Percentiles rank a stretch among this genome's conserved stretches.
Conservation (phyloP, 2,329 filamentous ascomycete species). For the Chaetoscypha palmicola region DNA sequence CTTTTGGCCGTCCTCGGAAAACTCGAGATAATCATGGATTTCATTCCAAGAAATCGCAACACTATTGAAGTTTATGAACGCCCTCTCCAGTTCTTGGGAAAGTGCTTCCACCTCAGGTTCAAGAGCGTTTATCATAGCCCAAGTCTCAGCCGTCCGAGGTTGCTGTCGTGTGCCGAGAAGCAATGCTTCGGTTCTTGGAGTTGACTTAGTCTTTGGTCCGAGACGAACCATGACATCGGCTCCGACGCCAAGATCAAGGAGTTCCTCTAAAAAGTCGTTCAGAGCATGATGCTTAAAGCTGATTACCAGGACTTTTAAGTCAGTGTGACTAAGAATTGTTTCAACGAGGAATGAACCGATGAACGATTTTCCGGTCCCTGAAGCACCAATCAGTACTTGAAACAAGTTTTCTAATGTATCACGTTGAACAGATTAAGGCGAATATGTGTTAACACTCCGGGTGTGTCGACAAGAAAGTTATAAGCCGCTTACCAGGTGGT, state of each 20-base stretch:
- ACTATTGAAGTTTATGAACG: background rate
- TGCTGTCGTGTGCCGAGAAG: constrained; percentile 36
- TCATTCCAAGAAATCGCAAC: background rate
- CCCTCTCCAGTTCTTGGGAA: background rate
- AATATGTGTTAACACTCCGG: constrained; percentile 8
- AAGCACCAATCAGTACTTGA: background rate
- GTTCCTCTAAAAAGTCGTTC: constrained; percentile 56
- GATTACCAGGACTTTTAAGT: constrained; percentile 50
- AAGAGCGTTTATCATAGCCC: background rate
- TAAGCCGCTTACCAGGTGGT: constrained; percentile 43
- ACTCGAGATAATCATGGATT: constrained; percentile 41
- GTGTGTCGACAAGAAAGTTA: constrained; percentile 3
- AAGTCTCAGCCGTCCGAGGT: background rate
- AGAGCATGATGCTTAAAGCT: constrained; percentile 60
- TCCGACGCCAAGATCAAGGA: constrained; percentile 49
- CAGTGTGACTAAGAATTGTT: constrained; percentile 40
- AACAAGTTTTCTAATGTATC: too few species aligned
- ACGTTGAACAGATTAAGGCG: background rate
- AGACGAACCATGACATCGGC: constrained; percentile 47
- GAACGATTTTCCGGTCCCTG: constrained; percentile 65
- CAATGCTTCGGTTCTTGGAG: constrained; percentile 38
- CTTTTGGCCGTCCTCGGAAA: constrained; percentile 41
- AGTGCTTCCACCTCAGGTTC: background rate
- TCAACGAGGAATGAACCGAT: constrained; percentile 56
- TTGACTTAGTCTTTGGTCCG: constrained; percentile 46